Percentiles rank a stretch among this genome's conserved stretches.
Evolutionary conservation across 805 yeast genomes (phyloP).

Genomic region (Crinitomyces ghanaensis): DNA sequence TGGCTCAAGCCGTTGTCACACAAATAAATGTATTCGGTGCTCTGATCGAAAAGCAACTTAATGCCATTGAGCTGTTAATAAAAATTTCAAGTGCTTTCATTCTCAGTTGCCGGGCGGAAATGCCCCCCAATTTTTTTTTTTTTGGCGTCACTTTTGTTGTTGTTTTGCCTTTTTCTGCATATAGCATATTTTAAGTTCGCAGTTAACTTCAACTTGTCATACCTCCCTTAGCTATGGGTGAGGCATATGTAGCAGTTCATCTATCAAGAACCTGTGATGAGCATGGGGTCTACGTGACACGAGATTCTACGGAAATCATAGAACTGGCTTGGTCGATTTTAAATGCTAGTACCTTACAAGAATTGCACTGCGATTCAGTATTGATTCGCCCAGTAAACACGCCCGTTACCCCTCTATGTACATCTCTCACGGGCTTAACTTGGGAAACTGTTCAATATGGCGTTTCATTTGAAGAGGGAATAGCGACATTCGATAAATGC

Average conservation of each 20-base stretch:
- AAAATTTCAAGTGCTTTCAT: too few relatives aligned
- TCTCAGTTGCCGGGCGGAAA: too few relatives aligned
- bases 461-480: slow-evolving; percentile 51
- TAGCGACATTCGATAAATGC: slow-evolving; percentile 40
- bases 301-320: slow-evolving; percentile 57
- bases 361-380: slow-evolving; percentile 32
- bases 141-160: too few relatives aligned
- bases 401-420: slow-evolving; percentile 43
- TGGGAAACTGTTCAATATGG: slow-evolving; percentile 54
- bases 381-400: slow-evolving; percentile 53
- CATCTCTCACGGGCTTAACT: slow-evolving; percentile 34
- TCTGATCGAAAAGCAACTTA: too few relatives aligned
- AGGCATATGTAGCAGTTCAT: slow-evolving; percentile 43
- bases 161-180: too few relatives aligned
- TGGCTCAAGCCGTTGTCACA: too few relatives aligned
- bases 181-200: too few relatives aligned
- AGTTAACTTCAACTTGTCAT: too few relatives aligned
- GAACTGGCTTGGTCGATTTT: slow-evolving; percentile 59
- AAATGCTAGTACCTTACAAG: slow-evolving; percentile 40
- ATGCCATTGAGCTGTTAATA: too few relatives aligned
- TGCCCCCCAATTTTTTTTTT: too few relatives aligned
- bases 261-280: slow-evolving; percentile 61
- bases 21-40: too few relatives aligned
- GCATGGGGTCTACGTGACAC: slow-evolving; percentile 42
- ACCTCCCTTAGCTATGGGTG: slow-evolving; percentile 5